These are phyloP conservation scores for Theobroma cacao DNA, from an alignment of 345 rosid genomes.

Conservation along the genomic window DNA sequence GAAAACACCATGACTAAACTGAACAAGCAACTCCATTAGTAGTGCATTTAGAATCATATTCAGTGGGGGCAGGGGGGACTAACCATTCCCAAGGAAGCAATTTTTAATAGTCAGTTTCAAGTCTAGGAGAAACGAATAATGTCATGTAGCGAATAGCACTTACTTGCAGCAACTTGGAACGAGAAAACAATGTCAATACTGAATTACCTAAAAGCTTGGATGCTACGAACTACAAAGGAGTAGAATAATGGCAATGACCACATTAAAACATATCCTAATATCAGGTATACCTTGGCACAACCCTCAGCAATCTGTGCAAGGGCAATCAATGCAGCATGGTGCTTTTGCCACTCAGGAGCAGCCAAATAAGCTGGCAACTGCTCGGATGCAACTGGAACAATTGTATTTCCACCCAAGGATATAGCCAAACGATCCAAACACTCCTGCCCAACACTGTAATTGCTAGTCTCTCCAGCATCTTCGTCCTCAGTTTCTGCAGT, in stretches of 20 bases:
- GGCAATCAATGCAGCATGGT: constrained; percentile 93
- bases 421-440: constrained; percentile 95
- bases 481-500: constrained; percentile 88
- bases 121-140: too few species aligned
- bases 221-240: background rate
- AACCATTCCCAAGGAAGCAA: background rate
- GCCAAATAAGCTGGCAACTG: constrained; percentile 84
- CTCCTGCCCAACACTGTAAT: constrained; percentile 94
- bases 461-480: constrained; percentile 94
- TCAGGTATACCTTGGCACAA: constrained; percentile 71
- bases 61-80: background rate
- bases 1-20: background rate
- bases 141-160: background rate
- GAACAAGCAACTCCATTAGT: background rate
- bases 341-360: constrained; percentile 98
- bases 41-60: background rate
- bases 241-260: background rate
- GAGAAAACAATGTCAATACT: background rate
- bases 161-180: background rate
- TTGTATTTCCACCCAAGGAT: constrained; percentile 92
- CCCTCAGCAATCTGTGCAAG: constrained; percentile 99
- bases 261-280: background rate
- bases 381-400: constrained; percentile 96
- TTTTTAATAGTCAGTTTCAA: background rate
- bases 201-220: background rate